These are phyloP conservation scores for Huiozyma naganishii DNA, from an alignment of 805 yeast species.

Conservation along the genomic window DNA sequence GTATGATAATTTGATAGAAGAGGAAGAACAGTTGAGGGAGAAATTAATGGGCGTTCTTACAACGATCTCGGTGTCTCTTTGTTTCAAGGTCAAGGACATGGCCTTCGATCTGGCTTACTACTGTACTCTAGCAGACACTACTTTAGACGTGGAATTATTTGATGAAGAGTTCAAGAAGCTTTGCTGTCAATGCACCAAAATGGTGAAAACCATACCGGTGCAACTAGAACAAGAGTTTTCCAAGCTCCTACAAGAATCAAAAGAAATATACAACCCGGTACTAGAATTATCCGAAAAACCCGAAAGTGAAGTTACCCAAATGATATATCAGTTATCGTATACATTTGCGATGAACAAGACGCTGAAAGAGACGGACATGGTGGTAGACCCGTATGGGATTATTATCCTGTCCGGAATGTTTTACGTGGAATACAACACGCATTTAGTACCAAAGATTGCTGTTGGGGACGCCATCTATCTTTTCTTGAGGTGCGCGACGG, in stretches of 20 bases:
- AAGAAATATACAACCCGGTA: conserved; percentile 30
- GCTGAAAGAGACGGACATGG: conserved; percentile 21
- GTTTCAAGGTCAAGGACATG: conserved; percentile 23
- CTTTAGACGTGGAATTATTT: background rate
- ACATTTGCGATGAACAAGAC: conserved; percentile 24
- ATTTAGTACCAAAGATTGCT: conserved; percentile 7
- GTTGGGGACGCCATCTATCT: conserved; percentile 28
- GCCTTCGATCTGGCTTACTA: conserved; percentile 20
- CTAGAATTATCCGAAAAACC: conserved; percentile 11
- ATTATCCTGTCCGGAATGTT: conserved; percentile 19
- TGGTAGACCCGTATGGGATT: conserved; percentile 27
- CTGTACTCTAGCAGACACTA: conserved; percentile 1
- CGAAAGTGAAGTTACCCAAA: conserved; percentile 27
- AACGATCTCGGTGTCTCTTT: conserved; percentile 38
- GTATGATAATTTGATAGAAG: conserved; percentile 33
- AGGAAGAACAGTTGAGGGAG: conserved; percentile 53
- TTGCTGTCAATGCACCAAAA: conserved; percentile 31
- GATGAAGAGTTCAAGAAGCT: conserved; percentile 1
- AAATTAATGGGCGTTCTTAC: conserved; percentile 50
- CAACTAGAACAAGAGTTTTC: conserved; percentile 35
- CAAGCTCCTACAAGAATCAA: conserved; percentile 29
- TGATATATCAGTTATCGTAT: conserved; percentile 30
- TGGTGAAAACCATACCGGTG: conserved; percentile 55
- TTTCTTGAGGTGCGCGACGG: conserved; percentile 33
- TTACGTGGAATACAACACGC: conserved; percentile 11